Conservation (phyloP, 305 asterid genomes). For the Solanum hybrid region DNA sequence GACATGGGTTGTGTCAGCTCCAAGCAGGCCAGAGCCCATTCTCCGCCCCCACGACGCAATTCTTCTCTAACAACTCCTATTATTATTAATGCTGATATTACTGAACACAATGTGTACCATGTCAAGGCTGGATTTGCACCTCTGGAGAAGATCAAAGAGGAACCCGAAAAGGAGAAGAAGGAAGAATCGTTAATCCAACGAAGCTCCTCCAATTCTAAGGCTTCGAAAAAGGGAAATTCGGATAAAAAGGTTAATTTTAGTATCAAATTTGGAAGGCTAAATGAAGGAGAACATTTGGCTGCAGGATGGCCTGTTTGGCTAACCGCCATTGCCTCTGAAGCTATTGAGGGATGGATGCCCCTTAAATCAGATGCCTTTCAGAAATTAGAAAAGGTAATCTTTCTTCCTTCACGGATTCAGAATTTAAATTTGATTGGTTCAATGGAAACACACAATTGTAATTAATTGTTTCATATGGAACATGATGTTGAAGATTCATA, state of each 20-base stretch:
- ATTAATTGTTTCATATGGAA: not conserved
- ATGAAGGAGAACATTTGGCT: constrained; percentile 7
- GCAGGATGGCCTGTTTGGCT: constrained; percentile 19
- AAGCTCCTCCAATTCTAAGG: not conserved
- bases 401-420: not conserved
- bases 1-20: constrained; percentile 18
- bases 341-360: constrained; percentile 14
- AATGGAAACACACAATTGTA: not conserved
- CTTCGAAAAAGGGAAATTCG: not conserved
- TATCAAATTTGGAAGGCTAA: constrained; percentile 4
- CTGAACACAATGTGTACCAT: not conserved
- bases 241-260: not conserved
- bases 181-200: not conserved
- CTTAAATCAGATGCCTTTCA: constrained; percentile 6
- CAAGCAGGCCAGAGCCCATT: constrained; percentile 5
- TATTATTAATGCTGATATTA: not conserved
- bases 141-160: not conserved
- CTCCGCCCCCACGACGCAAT: not conserved
- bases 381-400: constrained; percentile 12
- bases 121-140: not conserved
- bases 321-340: constrained; percentile 7
- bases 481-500: not conserved
- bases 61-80: not conserved
- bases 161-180: not conserved
- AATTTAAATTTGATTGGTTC: not conserved